phyloP scores from a whole-genome alignment of 768 basidiomycete species.

The Boletus reticulatus region DNA sequence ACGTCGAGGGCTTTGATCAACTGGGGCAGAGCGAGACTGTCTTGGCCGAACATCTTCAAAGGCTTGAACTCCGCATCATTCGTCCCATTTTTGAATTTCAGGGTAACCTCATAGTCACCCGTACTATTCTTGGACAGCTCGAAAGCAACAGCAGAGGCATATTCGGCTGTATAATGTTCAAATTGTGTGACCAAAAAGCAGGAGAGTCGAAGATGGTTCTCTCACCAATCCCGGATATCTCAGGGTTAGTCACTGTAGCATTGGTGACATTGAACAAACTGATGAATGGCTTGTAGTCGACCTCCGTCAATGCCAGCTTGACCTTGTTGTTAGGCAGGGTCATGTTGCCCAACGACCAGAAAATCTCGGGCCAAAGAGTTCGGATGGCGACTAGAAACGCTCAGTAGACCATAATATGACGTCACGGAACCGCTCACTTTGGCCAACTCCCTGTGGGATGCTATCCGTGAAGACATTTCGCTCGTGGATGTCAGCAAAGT shows the following conservation, averaged over 20 bases:
- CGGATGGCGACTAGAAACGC: conserved; percentile 68
- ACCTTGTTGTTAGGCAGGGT: conserved; percentile 71
- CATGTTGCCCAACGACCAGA: conserved; percentile 72
- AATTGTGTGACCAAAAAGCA: not conserved
- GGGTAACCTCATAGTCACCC: conserved; percentile 70
- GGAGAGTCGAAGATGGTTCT: conserved; percentile 4
- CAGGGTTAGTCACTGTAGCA: conserved; percentile 46
- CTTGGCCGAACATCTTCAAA: conserved; percentile 62
- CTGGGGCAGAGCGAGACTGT: conserved; percentile 20
- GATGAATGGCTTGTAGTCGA: conserved; percentile 88
- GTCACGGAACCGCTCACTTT: conserved; percentile 49
- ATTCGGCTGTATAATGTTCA: conserved; percentile 53
- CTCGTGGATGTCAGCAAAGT: conserved; percentile 78
- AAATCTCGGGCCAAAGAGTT: conserved; percentile 69
- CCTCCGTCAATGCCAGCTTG: conserved; percentile 71
- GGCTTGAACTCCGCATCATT: conserved; percentile 48
- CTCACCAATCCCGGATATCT: conserved; percentile 65
- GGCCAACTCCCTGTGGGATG: conserved; percentile 61
- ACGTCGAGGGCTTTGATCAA: conserved; percentile 22
- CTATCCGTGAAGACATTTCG: conserved; percentile 66
- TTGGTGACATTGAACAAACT: conserved; percentile 81
- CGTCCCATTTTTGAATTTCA: conserved; percentile 85
- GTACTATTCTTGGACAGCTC: conserved; percentile 62
- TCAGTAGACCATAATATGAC: not conserved
- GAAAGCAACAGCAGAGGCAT: conserved; percentile 67